phyloP scores from a whole-genome alignment of 2,329 filamentous ascomycete genomes.

The Tolypocladium tropicale region DNA sequence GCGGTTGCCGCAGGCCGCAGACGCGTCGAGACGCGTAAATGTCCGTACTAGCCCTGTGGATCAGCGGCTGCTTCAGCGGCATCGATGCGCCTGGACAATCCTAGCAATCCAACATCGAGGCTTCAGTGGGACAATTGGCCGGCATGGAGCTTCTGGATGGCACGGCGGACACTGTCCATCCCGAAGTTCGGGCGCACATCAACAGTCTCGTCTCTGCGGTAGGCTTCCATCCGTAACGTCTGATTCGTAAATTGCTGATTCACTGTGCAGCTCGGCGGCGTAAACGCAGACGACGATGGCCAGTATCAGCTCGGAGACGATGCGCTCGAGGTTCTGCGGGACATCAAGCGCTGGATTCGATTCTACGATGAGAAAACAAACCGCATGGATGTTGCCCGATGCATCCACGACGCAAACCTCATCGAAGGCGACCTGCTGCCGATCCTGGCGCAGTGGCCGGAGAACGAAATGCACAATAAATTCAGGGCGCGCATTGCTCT shows the following conservation, averaged over 20 bases:
- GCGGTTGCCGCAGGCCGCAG: neutral
- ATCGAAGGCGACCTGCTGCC: slow-evolving; percentile 81
- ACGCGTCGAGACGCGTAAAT: slow-evolving; percentile 15
- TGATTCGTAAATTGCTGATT: slow-evolving; percentile 7
- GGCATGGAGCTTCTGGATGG: slow-evolving; percentile 45
- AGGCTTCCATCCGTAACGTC: slow-evolving; percentile 25
- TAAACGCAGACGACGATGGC: slow-evolving; percentile 67
- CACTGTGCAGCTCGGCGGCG: slow-evolving; percentile 63
- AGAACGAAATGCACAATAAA: slow-evolving; percentile 60
- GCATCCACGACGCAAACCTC: slow-evolving; percentile 85
- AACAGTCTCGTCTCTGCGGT: slow-evolving; percentile 90
- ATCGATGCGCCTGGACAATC: neutral
- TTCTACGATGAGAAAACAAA: slow-evolving; percentile 91
- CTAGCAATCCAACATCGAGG: neutral
- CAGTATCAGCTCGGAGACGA: slow-evolving; percentile 88
- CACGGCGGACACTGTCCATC: slow-evolving; percentile 61
- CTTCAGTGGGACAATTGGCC: neutral
- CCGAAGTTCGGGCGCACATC: slow-evolving; percentile 86
- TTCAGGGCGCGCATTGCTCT: slow-evolving; percentile 71
- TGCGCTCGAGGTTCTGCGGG: slow-evolving; percentile 80
- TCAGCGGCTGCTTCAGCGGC: neutral
- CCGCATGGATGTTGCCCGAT: slow-evolving; percentile 88
- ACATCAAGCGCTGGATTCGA: slow-evolving; percentile 90
- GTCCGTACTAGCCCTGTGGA: neutral
- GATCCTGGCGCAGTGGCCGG: slow-evolving; percentile 75